phyloP scores from a whole-genome alignment of 1,139 yeast species.

The Casaregolazyma lundiana region DNA sequence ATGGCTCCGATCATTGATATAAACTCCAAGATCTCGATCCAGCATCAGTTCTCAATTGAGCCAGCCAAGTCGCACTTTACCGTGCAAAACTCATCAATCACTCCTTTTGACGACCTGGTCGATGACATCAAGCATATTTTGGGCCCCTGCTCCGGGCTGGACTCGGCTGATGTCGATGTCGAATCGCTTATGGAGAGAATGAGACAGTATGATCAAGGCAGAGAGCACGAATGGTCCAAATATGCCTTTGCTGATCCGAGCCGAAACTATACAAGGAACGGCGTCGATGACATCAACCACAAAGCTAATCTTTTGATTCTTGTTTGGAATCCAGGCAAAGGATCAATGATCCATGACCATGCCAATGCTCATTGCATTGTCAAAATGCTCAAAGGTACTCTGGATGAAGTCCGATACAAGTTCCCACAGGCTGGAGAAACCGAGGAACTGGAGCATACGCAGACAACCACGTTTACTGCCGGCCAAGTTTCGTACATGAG shows the following conservation, averaged over 20 bases:
- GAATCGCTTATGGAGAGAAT: constrained; percentile 43
- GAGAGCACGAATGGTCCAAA: constrained; percentile 53
- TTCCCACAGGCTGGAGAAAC: constrained; percentile 39
- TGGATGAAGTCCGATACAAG: constrained; percentile 56
- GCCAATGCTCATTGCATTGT: constrained; percentile 61
- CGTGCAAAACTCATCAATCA: constrained; percentile 1
- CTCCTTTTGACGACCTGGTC: constrained; percentile 32
- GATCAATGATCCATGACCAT: constrained; percentile 70
- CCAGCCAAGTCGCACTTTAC: background rate
- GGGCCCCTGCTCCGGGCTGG: constrained; percentile 38
- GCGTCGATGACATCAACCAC: constrained; percentile 60
- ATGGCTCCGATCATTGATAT: constrained; percentile 5
- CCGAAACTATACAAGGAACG: constrained; percentile 48
- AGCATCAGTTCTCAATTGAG: background rate
- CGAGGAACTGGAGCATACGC: constrained; percentile 23
- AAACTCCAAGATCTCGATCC: background rate
- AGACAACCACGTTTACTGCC: constrained; percentile 36
- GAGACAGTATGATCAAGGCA: constrained; percentile 44
- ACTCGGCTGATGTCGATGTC: constrained; percentile 52
- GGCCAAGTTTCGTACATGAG: constrained; percentile 63
- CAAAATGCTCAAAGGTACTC: constrained; percentile 57
- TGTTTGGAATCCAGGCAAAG: constrained; percentile 69
- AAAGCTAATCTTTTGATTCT: constrained; percentile 64
- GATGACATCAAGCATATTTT: constrained; percentile 33
- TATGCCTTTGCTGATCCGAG: constrained; percentile 54